Percentiles rank a stretch among this genome's conserved stretches.
Conservation (phyloP, 306 rosid species). For the Casuarina glauca region DNA sequence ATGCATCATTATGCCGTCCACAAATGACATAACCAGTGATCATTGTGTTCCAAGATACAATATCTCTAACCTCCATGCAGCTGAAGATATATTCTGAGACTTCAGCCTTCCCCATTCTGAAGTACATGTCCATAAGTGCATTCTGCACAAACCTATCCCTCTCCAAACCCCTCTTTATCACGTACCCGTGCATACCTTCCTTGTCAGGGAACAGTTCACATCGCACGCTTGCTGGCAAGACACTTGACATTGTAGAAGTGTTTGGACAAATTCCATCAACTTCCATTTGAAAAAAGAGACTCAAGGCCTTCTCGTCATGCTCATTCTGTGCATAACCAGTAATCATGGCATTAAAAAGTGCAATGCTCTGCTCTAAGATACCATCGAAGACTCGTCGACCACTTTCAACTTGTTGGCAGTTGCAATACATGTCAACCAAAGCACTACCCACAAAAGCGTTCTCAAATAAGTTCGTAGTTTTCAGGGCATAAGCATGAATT, state of each 20-base stretch:
- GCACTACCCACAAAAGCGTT: slow-evolving; percentile 78
- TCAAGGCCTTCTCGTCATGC: slow-evolving; percentile 57
- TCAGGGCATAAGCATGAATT: slow-evolving; percentile 65
- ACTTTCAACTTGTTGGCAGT: slow-evolving; percentile 51
- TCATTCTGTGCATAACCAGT: slow-evolving; percentile 71
- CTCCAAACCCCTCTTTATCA: slow-evolving; percentile 57
- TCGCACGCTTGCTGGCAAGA: slow-evolving; percentile 68
- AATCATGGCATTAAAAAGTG: slow-evolving; percentile 82
- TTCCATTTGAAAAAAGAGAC: slow-evolving; percentile 64
- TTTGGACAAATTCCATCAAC: slow-evolving; percentile 47
- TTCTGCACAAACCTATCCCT: slow-evolving; percentile 70
- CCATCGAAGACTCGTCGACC: slow-evolving; percentile 63
- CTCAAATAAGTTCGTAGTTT: slow-evolving; percentile 43
- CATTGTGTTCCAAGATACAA: slow-evolving; percentile 86
- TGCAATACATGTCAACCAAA: slow-evolving; percentile 87
- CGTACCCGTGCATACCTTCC: slow-evolving; percentile 70
- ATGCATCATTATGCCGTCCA: slow-evolving; percentile 59
- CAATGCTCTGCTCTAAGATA: slow-evolving; percentile 38
- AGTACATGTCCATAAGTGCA: slow-evolving; percentile 87
- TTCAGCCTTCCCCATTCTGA: slow-evolving; percentile 57
- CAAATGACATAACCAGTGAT: slow-evolving; percentile 73
- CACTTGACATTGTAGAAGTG: slow-evolving; percentile 68
- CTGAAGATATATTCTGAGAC: slow-evolving; percentile 56
- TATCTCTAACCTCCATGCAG: slow-evolving; percentile 51
- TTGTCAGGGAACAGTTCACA: slow-evolving; percentile 40